Evolutionary conservation across 1,284 basidiomycete genomes (phyloP).

Genomic region (Meira nashicola): DNA sequence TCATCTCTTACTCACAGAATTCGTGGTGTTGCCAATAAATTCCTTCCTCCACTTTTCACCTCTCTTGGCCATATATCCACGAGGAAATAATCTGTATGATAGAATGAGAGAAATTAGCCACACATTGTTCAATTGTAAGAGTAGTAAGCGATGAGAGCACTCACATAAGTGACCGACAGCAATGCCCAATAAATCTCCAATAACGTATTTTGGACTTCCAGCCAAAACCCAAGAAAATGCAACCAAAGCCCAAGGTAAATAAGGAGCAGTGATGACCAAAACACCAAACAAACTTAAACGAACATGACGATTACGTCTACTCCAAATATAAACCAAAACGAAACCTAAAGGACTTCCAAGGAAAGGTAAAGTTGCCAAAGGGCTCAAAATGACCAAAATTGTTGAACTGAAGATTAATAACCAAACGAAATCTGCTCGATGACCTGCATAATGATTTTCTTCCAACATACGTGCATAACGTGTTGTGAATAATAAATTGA

Average conservation of each 20-base stretch:
- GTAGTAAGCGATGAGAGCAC: constrained; percentile 15
- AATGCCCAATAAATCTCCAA: constrained; percentile 66
- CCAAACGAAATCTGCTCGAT: constrained; percentile 84
- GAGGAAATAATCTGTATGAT: constrained; percentile 66
- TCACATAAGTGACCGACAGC: constrained; percentile 46
- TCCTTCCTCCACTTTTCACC: constrained; percentile 70
- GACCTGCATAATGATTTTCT: constrained; percentile 86
- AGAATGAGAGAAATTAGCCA: constrained; percentile 54
- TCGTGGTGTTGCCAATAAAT: constrained; percentile 72
- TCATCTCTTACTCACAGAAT: constrained; percentile 63
- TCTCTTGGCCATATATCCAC: constrained; percentile 91
- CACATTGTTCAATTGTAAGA: constrained; percentile 57
- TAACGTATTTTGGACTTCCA: constrained; percentile 76
- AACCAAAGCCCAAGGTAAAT: constrained; percentile 84
- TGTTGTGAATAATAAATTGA: constrained; percentile 98
- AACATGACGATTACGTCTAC: constrained; percentile 82
- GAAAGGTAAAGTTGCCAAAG: constrained; percentile 53
- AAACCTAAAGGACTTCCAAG: constrained; percentile 31
- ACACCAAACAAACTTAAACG: constrained; percentile 93
- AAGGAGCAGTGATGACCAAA: constrained; percentile 88
- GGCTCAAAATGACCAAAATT: constrained; percentile 55
- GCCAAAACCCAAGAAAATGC: constrained; percentile 82
- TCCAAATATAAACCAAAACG: constrained; percentile 94
- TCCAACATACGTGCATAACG: constrained; percentile 92
- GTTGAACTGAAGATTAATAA: constrained; percentile 74